These are phyloP conservation scores for Podospora sp. DNA, from an alignment of 495 filamentous ascomycete species.

Conservation along the genomic window DNA sequence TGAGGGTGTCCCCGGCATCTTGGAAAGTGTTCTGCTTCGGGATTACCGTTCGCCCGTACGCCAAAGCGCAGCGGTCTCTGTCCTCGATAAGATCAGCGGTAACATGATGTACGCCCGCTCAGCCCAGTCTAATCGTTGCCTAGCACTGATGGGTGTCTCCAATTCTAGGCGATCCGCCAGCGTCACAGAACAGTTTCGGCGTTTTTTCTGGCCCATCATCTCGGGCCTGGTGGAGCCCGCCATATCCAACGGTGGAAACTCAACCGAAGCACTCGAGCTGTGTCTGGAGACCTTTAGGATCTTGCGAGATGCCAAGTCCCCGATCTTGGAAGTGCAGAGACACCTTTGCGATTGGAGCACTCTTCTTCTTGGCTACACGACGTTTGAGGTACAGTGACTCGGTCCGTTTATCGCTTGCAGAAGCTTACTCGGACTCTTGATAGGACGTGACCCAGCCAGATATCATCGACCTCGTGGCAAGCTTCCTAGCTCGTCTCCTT, in stretches of 20 bases:
- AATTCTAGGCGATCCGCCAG: conserved; percentile 15
- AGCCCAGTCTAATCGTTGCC: background rate
- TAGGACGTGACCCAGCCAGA: conserved; percentile 55
- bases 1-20: conserved; percentile 30
- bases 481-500: conserved; percentile 46
- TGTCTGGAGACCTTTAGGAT: conserved; percentile 56
- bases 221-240: conserved; percentile 46
- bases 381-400: conserved; percentile 32
- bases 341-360: conserved; percentile 28
- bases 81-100: conserved; percentile 33
- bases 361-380: conserved; percentile 34
- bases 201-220: conserved; percentile 54
- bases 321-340: conserved; percentile 50
- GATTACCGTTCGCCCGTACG: conserved; percentile 46
- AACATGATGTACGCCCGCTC: background rate
- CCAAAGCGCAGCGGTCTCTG: conserved; percentile 42
- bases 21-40: conserved; percentile 45
- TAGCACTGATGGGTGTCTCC: background rate
- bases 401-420: no score
- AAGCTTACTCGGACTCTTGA: background rate
- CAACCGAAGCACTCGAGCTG: conserved; percentile 49
- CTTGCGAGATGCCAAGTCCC: conserved; percentile 54
- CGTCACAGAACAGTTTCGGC: conserved; percentile 40
- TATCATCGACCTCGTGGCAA: conserved; percentile 49
- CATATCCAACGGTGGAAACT: conserved; percentile 34